A percentile compares a stretch with the other conserved stretches of the same genome.
Evolutionary conservation across 2,329 filamentous ascomycete species (phyloP).

Genomic region (Talaromyces islandicus): DNA sequence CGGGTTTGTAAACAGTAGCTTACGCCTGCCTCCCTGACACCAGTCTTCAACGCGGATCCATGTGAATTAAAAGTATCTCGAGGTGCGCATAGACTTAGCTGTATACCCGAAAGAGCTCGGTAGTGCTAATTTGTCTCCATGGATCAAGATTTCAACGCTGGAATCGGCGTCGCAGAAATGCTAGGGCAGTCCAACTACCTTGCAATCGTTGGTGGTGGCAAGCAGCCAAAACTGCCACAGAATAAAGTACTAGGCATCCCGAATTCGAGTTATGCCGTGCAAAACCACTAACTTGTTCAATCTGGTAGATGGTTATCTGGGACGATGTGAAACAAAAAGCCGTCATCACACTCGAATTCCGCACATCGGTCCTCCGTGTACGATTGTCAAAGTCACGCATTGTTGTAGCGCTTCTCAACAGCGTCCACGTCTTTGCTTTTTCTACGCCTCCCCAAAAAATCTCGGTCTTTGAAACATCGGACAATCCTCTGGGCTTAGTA

Average conservation of each 20-base stretch:
- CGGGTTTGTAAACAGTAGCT: conserved; percentile 4
- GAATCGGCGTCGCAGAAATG: conserved; percentile 79
- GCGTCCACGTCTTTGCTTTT: conserved; percentile 74
- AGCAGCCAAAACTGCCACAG: conserved; percentile 74
- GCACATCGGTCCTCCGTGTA: conserved; percentile 73
- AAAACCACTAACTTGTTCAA: not conserved
- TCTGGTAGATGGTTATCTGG: conserved; percentile 67
- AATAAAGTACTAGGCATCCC: conserved; percentile 60
- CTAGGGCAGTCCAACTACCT: conserved; percentile 81
- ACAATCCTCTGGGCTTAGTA: conserved; percentile 76
- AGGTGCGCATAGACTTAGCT: conserved; percentile 35
- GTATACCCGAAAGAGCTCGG: not conserved
- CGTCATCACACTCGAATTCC: conserved; percentile 69
- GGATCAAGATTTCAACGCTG: conserved; percentile 65
- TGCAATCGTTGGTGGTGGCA: conserved; percentile 82
- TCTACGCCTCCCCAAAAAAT: conserved; percentile 64
- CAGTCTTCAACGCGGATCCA: conserved; percentile 68
- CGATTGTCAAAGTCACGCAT: conserved; percentile 71
- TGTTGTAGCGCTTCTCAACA: conserved; percentile 74
- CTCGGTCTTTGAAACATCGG: conserved; percentile 74
- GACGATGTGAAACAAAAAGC: conserved; percentile 75
- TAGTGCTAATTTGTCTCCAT: not conserved
- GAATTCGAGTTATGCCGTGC: not conserved
- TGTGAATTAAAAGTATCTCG: conserved; percentile 62
- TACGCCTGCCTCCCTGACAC: conserved; percentile 12